Base-by-base conservation (phyloP, 169 alveolate genomes). In the Besnoitia besnoiti region DNA sequence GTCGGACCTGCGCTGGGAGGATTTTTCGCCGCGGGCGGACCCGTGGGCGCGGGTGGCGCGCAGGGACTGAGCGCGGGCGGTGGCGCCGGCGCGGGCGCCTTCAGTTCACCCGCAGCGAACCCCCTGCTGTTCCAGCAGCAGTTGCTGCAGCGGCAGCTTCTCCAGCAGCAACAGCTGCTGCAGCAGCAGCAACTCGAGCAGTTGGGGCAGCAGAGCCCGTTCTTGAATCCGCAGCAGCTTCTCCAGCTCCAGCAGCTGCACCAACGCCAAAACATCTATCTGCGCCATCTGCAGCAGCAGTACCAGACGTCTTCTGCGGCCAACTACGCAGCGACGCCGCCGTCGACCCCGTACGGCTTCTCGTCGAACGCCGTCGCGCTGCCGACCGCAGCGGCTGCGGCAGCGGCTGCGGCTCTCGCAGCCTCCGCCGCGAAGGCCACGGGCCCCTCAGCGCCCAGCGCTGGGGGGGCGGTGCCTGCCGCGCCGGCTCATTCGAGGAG, bases 171-270 rank as follows among this genome's bases (percentile, higher is more conserved):
- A 42, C 44, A 67, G 80, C 80, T 4, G 55, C 59, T 0, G 33
- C 33, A 30, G 39, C 80, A 21, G 80, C 80, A 67, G 24, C 80
- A 21, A n/a, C 80, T 21, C 19, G 37, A 67, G 80, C 80, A 67
- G 39, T 21, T 67, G 42, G 37, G 24, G 49, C 87, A 77, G 87
- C 87, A 77, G 59, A 42, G 14, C 39, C 59, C 87, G 49, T 77
- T 27, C 35, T 35, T 77, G 33, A 27, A 2, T 40, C 87, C n/a
- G 50, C 85, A 76, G 33, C 87, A 77, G 87, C 59, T 77, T 4
- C 59, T 77, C 24, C 87, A 77, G 40, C 87, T 42, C 24, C 87
- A 42, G n/a, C 87, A 77, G 87, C 87, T 39, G 61, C 87, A 76
- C 8, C 77, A 67, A 24, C 80, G 80, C 42, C 80, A 67, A 16